Evolutionary conservation across 805 yeast genomes (phyloP).

Genomic region (Citeromyces nyonsensis): DNA sequence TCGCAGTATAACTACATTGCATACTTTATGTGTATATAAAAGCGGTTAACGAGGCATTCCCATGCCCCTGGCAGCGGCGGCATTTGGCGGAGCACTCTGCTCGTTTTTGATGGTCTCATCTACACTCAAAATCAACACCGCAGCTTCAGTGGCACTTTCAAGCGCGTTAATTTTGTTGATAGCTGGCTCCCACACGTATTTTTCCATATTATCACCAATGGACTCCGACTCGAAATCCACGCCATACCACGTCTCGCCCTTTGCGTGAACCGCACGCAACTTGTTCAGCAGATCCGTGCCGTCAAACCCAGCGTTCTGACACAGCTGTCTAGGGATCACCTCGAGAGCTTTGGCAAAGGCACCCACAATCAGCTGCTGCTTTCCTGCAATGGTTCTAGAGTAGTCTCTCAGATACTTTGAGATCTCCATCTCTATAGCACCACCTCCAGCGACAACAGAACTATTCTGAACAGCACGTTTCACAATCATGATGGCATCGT

Average conservation of each 20-base stretch:
- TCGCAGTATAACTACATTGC: too few relatives aligned
- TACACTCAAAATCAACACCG: slow-evolving; percentile 80
- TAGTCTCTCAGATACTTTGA: slow-evolving; percentile 79
- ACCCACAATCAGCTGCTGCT: slow-evolving; percentile 83
- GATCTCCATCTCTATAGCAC: slow-evolving; percentile 96
- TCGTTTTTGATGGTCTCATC: slow-evolving; percentile 84
- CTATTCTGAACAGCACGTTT: slow-evolving; percentile 85
- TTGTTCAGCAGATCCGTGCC: slow-evolving; percentile 88
- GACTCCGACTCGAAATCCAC: slow-evolving; percentile 77
- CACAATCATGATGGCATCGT: slow-evolving; percentile 97
- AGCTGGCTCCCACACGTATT: slow-evolving; percentile 96
- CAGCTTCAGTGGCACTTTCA: slow-evolving; percentile 93
- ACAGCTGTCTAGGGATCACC: slow-evolving; percentile 90
- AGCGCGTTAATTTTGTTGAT: slow-evolving; percentile 89
- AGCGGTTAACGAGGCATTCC: slow-evolving; percentile 35
- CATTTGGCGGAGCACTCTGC: slow-evolving; percentile 39
- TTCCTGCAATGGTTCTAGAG: slow-evolving; percentile 82
- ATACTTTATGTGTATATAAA: too few relatives aligned
- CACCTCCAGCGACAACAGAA: slow-evolving; percentile 94
- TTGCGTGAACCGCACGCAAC: slow-evolving; percentile 86
- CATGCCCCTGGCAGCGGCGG: slow-evolving; percentile 51
- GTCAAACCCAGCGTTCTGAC: slow-evolving; percentile 98
- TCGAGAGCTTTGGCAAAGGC: slow-evolving; percentile 94
- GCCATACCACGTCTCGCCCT: slow-evolving; percentile 86
- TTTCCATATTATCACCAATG: slow-evolving; percentile 71